These are phyloP conservation scores for Nepenthes gracilis DNA, from an alignment of 148 eudicot genomes.

Conservation along the genomic window DNA sequence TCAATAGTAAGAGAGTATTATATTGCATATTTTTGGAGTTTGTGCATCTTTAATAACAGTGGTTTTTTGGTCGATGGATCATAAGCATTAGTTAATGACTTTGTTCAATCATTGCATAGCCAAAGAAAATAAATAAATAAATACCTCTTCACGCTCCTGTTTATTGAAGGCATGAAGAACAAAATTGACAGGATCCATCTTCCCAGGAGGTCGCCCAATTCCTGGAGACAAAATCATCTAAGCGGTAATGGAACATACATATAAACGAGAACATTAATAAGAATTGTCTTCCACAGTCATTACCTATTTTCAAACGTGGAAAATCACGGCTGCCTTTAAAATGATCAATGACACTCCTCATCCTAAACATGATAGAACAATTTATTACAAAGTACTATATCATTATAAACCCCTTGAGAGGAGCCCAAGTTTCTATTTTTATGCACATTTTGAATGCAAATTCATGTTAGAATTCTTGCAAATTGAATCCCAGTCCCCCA, in stretches of 20 bases:
- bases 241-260: background rate
- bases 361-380: constrained; percentile 25
- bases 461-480: too few species aligned
- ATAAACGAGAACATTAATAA: background rate
- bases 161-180: constrained; percentile 71
- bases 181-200: constrained; percentile 63
- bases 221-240: constrained; percentile 26
- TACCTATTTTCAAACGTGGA: constrained; percentile 92
- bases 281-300: background rate
- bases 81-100: too few species aligned
- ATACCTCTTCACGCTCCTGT: constrained; percentile 79
- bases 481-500: too few species aligned
- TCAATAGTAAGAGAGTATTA: too few species aligned
- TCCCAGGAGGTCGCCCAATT: constrained; percentile 96
- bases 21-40: too few species aligned
- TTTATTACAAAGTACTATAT: background rate
- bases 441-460: too few species aligned
- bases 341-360: constrained; percentile 82
- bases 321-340: constrained; percentile 81
- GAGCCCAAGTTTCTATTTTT: too few species aligned
- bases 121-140: background rate
- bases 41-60: too few species aligned
- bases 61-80: too few species aligned
- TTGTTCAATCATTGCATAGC: too few species aligned
- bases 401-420: too few species aligned